Evolutionary conservation across 176 grass and related monocot genomes (phyloP).

Genomic region (Thalia dealbata): DNA sequence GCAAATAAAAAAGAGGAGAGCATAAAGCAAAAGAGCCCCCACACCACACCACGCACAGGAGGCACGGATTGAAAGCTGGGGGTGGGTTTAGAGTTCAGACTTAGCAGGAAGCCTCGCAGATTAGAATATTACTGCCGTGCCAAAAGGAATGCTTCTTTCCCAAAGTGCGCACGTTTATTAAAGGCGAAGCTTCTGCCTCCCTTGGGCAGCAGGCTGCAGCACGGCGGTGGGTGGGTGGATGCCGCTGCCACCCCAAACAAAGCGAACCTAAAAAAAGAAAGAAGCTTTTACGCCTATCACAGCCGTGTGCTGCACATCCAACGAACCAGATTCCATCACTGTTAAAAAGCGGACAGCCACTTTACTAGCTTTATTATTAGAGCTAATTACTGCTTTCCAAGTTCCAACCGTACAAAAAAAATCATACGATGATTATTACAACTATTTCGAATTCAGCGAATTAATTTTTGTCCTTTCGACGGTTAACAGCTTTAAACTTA

Average conservation of each 20-base stretch:
- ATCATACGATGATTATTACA: neutral
- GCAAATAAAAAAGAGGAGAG: too few relatives aligned
- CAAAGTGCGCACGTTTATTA: neutral
- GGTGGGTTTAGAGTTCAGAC: too few relatives aligned
- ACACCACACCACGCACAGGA: too few relatives aligned
- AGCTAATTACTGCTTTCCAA: neutral
- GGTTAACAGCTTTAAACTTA: neutral
- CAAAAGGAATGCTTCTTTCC: conserved; percentile 4
- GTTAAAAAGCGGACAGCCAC: neutral
- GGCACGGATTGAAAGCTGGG: neutral
- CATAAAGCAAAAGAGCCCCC: too few relatives aligned
- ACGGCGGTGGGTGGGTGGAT: too few relatives aligned
- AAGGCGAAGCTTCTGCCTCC: neutral
- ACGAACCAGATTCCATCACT: neutral
- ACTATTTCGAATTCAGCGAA: neutral
- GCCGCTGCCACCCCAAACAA: neutral
- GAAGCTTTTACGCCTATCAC: neutral
- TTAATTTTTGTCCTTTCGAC: neutral
- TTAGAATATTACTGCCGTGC: conserved; percentile 8
- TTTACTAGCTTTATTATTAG: neutral
- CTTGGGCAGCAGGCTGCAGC: too few relatives aligned
- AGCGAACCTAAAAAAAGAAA: neutral
- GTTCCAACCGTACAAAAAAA: neutral
- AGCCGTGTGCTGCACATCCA: neutral
- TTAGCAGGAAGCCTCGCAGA: neutral